phyloP scores from a whole-genome alignment of 2,329 filamentous ascomycete genomes.

The Botryotinia convoluta region DNA sequence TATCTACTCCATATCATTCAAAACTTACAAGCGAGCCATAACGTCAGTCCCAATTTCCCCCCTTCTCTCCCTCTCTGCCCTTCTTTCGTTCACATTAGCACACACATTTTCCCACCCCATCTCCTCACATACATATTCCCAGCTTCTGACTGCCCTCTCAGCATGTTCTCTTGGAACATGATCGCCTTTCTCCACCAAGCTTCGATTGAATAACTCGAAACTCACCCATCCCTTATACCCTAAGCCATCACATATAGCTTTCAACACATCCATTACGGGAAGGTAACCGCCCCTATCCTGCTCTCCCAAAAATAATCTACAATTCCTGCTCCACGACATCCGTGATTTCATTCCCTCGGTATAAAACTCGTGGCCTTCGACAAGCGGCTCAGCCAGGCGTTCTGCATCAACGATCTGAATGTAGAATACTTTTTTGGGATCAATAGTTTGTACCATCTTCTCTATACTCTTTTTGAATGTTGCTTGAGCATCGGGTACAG shows the following conservation, averaged over 20 bases:
- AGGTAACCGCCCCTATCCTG: conserved; percentile 57
- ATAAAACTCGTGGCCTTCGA: conserved; percentile 57
- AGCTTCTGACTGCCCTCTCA: conserved; percentile 48
- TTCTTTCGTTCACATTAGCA: background rate
- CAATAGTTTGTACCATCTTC: conserved; percentile 29
- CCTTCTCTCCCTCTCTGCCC: background rate
- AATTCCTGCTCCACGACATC: conserved; percentile 80
- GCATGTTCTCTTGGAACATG: conserved; percentile 52
- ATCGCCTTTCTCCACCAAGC: conserved; percentile 41
- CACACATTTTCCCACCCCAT: conserved; percentile 14
- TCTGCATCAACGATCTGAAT: conserved; percentile 76
- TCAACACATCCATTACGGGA: conserved; percentile 52
- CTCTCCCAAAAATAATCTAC: conserved; percentile 54
- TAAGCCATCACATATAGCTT: conserved; percentile 52
- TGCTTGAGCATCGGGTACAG: conserved; percentile 34
- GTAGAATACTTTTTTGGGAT: conserved; percentile 57
- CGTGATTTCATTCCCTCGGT: conserved; percentile 55
- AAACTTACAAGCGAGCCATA: conserved; percentile 9
- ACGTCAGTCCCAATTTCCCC: conserved; percentile 1
- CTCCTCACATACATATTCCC: conserved; percentile 36
- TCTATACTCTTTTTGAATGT: conserved; percentile 45
- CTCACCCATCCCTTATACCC: conserved; percentile 59
- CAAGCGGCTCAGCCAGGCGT: conserved; percentile 55
- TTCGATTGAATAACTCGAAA: conserved; percentile 53
- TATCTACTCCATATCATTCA: background rate